These are phyloP conservation scores for Sodiomyces alkalinus DNA, from an alignment of 2,329 filamentous ascomycete genomes.

Conservation along the genomic window DNA sequence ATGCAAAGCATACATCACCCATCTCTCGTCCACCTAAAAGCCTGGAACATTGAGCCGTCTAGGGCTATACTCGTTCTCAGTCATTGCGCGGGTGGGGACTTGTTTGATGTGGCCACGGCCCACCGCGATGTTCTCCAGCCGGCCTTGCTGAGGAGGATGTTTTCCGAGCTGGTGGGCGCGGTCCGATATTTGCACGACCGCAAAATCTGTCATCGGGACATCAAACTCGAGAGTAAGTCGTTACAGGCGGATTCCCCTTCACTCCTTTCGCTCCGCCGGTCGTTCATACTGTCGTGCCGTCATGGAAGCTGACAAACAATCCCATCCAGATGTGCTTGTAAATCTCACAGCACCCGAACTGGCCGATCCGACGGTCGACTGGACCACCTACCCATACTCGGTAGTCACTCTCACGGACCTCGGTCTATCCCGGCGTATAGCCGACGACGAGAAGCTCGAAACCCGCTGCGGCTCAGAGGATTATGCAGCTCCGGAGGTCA, in stretches of 20 bases:
- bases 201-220: constrained; percentile 87
- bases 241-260: not conserved
- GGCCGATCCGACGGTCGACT: constrained; percentile 46
- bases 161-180: constrained; percentile 75
- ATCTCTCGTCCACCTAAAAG: constrained; percentile 79
- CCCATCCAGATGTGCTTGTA: constrained; percentile 63
- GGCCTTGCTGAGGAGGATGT: constrained; percentile 64
- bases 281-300: no score
- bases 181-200: constrained; percentile 73
- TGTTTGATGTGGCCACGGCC: constrained; percentile 80
- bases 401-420: constrained; percentile 84
- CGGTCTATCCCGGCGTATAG: constrained; percentile 73
- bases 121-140: constrained; percentile 54
- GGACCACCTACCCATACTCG: constrained; percentile 62
- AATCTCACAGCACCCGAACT: constrained; percentile 61
- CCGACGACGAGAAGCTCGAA: constrained; percentile 75
- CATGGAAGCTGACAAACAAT: no score
- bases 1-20: constrained; percentile 80
- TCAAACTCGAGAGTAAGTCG: constrained; percentile 81
- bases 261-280: not conserved
- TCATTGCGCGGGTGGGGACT: constrained; percentile 85
- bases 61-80: constrained; percentile 75
- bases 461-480: constrained; percentile 94
- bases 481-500: constrained; percentile 90
- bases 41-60: constrained; percentile 72